Evolutionary conservation across 2,329 filamentous ascomycete genomes (phyloP).

Genomic region (Incumbomyces lentus): DNA sequence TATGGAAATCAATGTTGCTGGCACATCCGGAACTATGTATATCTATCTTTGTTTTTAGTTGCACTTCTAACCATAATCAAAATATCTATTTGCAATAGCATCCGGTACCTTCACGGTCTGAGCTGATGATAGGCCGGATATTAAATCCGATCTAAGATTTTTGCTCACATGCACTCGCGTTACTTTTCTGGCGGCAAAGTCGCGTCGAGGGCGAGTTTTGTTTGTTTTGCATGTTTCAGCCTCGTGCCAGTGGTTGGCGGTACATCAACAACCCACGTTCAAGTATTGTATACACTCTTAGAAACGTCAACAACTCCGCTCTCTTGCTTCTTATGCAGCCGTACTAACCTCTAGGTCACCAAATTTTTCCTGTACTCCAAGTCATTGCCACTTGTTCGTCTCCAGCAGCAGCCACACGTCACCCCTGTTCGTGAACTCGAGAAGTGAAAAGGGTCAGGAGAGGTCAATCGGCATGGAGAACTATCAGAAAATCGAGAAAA

Average conservation of each 20-base stretch:
- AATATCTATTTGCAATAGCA: no score
- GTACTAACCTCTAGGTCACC: background rate
- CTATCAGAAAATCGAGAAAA: slow-evolving; percentile 94
- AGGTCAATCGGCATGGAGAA: slow-evolving; percentile 60
- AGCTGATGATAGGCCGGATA: no score
- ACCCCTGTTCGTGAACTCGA: background rate
- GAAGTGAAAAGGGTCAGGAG: background rate
- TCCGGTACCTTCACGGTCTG: no score
- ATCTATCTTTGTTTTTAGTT: no score
- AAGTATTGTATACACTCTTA: background rate
- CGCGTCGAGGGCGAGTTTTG: background rate
- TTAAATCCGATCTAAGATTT: no score
- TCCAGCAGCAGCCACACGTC: no score
- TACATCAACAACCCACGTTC: background rate
- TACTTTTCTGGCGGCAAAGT: background rate
- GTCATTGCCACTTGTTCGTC: background rate
- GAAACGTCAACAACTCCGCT: background rate
- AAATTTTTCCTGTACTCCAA: background rate
- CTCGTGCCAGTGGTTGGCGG: background rate
- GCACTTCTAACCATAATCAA: no score
- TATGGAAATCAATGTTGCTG: no score
- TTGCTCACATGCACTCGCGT: background rate
- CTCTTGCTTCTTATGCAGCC: background rate
- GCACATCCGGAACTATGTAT: no score
- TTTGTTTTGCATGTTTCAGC: slow-evolving; percentile 6